Percentiles rank a stretch among this genome's conserved stretches.
Conservation (phyloP, 257 asterid genomes). For the Solanum chaucha region DNA sequence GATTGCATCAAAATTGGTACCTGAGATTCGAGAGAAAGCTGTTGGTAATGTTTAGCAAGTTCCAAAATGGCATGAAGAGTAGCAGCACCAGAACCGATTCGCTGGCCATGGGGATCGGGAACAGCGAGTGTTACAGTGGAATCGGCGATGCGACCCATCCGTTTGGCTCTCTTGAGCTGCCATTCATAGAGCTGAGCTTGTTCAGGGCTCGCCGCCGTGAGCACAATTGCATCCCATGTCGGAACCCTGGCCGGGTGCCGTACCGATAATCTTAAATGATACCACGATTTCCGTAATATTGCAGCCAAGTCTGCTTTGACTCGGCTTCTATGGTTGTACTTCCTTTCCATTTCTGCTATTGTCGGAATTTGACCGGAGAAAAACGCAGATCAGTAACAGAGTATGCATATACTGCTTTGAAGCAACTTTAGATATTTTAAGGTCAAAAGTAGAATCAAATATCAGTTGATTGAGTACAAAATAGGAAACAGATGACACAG, state of each 20-base stretch:
- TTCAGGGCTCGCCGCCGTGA: constrained; percentile 97
- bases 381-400: neutral
- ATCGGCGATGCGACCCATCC: constrained; percentile 73
- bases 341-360: neutral
- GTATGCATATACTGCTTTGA: neutral
- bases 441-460: neutral
- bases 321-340: constrained; percentile 1
- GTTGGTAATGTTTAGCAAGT: constrained; percentile 46
- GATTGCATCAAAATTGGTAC: neutral
- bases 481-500: neutral
- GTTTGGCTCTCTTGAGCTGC: constrained; percentile 86
- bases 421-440: neutral
- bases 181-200: constrained; percentile 81
- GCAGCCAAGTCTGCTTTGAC: constrained; percentile 43
- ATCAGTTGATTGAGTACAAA: neutral
- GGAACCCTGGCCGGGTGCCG: constrained; percentile 69
- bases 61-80: constrained; percentile 69
- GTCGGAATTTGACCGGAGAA: neutral
- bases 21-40: constrained; percentile 2
- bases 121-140: constrained; percentile 75
- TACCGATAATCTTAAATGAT: constrained; percentile 69
- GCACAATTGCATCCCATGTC: constrained; percentile 86
- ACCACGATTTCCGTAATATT: constrained; percentile 73
- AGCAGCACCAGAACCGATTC: constrained; percentile 96
- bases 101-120: constrained; percentile 82